Conservation (phyloP, 2,329 filamentous ascomycete species). For the Claviceps cyperi region DNA sequence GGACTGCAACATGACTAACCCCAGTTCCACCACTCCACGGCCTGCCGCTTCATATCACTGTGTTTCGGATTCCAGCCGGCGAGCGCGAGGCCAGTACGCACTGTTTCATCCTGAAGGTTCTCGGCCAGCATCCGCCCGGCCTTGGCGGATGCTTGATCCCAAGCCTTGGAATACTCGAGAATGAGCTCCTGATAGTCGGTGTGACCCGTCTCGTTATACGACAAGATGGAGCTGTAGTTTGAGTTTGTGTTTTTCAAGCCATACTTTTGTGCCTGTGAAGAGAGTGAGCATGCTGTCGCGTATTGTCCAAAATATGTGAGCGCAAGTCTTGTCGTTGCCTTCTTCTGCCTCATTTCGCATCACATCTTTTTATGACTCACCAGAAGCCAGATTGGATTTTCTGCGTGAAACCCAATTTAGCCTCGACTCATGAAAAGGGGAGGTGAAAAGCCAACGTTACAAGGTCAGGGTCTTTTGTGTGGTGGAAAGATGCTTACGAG, state of each 20-base stretch:
- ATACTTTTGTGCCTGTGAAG: conserved; percentile 36
- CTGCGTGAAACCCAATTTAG: conserved; percentile 10
- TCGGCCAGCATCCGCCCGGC: conserved; percentile 42
- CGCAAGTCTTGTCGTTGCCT: too few relatives aligned
- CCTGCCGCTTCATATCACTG: conserved; percentile 37
- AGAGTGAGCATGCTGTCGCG: not conserved
- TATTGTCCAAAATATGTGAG: too few relatives aligned
- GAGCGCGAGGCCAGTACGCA: conserved; percentile 43
- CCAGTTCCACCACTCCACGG: conserved; percentile 44
- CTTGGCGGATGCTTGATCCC: conserved; percentile 29
- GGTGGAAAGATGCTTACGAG: conserved; percentile 8
- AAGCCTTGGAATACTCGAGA: conserved; percentile 33
- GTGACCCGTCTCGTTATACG: conserved; percentile 43
- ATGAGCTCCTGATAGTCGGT: conserved; percentile 36
- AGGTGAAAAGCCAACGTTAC: not conserved
- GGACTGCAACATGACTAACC: conserved; percentile 11
- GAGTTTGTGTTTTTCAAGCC: conserved; percentile 40
- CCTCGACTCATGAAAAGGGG: not conserved
- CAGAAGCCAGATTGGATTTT: conserved; percentile 50
- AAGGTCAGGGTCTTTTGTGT: not conserved
- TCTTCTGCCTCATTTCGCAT: not conserved
- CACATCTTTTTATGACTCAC: conserved; percentile 5
- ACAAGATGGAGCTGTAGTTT: conserved; percentile 42
- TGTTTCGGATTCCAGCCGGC: conserved; percentile 46
- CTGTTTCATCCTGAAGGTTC: conserved; percentile 46